Conservation (phyloP, 495 filamentous ascomycete species). For the Lindgomyces ingoldianus region DNA sequence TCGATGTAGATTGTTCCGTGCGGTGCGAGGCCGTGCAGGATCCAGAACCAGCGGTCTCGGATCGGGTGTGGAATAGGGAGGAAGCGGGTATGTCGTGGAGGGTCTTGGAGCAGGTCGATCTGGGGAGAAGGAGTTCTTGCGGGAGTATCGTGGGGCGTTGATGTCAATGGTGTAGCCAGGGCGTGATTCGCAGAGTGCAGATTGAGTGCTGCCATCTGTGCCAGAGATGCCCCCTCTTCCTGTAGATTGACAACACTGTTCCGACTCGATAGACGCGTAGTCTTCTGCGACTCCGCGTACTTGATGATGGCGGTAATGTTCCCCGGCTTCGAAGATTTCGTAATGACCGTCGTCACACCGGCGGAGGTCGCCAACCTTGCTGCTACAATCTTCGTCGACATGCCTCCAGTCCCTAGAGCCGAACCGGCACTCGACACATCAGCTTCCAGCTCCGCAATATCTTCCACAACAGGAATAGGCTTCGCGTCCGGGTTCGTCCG, state of each 20-base stretch:
- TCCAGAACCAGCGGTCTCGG: conserved; percentile 92
- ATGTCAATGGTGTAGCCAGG: conserved; percentile 11
- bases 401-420: conserved; percentile 89
- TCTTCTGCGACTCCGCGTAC: conserved; percentile 64
- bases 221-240: conserved; percentile 15
- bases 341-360: conserved; percentile 94
- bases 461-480: conserved; percentile 89
- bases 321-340: conserved; percentile 85
- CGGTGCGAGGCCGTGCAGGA: conserved; percentile 88
- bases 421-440: conserved; percentile 92
- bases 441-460: conserved; percentile 79
- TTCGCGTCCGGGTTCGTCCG: conserved; percentile 78
- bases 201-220: conserved; percentile 28
- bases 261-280: conserved; percentile 19
- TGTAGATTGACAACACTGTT: conserved; percentile 28
- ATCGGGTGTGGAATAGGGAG: conserved; percentile 83
- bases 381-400: conserved; percentile 96
- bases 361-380: conserved; percentile 91
- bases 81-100: conserved; percentile 90
- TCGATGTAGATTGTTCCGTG: conserved; percentile 93
- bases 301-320: conserved; percentile 86
- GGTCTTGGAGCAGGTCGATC: not conserved
- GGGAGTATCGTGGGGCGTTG: conserved; percentile 23
- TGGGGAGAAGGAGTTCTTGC: conserved; percentile 30
- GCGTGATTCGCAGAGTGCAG: conserved; percentile 7